phyloP scores from a whole-genome alignment of 176 grass and related monocot species.

The Hordeum vulgare region MorexV3_pseudomolecules_assembly NC_058520.1:1381058-1381557 shows the following conservation, averaged over 20 bases:
- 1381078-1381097: too few species aligned
- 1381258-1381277: slow-evolving; percentile 62
- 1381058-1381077: too few species aligned
- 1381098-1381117: too few species aligned
- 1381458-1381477: slow-evolving; percentile 65
- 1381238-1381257: slow-evolving; percentile 57
- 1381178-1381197: slow-evolving; percentile 70
- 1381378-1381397: slow-evolving; percentile 72
- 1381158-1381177: slow-evolving; percentile 73
- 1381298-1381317: slow-evolving; percentile 69
- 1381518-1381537: background rate
- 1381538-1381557: too few species aligned
- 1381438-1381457: slow-evolving; percentile 69
- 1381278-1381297: slow-evolving; percentile 55
- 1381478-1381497: slow-evolving; percentile 57
- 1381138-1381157: slow-evolving; percentile 51
- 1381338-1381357: slow-evolving; percentile 26
- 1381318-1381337: slow-evolving; percentile 22
- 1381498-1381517: slow-evolving; percentile 32
- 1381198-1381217: slow-evolving; percentile 72
- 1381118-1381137: too few species aligned
- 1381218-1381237: slow-evolving; percentile 2
- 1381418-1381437: slow-evolving; percentile 72
- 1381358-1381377: background rate
- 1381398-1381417: slow-evolving; percentile 67